Conservation (phyloP, 805 yeast species). For the Candida broadrunensis region DNA sequence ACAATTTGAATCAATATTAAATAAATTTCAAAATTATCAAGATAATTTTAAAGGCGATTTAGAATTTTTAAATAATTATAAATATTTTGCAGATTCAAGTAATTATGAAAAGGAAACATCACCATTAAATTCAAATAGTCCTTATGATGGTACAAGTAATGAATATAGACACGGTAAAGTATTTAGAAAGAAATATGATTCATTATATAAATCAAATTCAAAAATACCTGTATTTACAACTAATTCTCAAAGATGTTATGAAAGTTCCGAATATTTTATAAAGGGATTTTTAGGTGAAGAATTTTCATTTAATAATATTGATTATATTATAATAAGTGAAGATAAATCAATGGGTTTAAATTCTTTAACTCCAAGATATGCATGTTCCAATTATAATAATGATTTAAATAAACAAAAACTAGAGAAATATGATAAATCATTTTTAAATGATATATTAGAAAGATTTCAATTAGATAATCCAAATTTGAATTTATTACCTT, state of each 20-base stretch:
- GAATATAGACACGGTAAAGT: constrained; percentile 47
- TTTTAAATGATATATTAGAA: constrained; percentile 49
- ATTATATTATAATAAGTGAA: constrained; percentile 46
- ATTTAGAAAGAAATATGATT: constrained; percentile 48
- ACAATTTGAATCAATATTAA: constrained; percentile 7
- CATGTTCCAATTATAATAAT: constrained; percentile 35
- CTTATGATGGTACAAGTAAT: constrained; percentile 51
- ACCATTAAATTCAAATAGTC: constrained; percentile 37
- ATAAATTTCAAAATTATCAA: constrained; percentile 22
- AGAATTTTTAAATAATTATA: constrained; percentile 51
- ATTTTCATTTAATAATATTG: constrained; percentile 23
- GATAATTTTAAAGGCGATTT: constrained; percentile 45
- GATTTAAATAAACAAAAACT: constrained; percentile 11
- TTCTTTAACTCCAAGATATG: constrained; percentile 52
- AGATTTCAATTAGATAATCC: constrained; percentile 56
- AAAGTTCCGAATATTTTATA: constrained; percentile 53
- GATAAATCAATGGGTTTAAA: constrained; percentile 49
- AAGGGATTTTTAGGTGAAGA: constrained; percentile 53
- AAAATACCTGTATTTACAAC: constrained; percentile 53
- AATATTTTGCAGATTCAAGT: constrained; percentile 39
- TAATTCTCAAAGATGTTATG: constrained; percentile 51
- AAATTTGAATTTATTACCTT: constrained; percentile 46
- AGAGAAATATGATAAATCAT: constrained; percentile 18
- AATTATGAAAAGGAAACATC: constrained; percentile 49
- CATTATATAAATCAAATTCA: constrained; percentile 34